Evolutionary conservation across 2,329 filamentous ascomycete species (phyloP), one percentile per base, ranked within the genome.

Genomic region (Nothophoma quercina): DNA sequence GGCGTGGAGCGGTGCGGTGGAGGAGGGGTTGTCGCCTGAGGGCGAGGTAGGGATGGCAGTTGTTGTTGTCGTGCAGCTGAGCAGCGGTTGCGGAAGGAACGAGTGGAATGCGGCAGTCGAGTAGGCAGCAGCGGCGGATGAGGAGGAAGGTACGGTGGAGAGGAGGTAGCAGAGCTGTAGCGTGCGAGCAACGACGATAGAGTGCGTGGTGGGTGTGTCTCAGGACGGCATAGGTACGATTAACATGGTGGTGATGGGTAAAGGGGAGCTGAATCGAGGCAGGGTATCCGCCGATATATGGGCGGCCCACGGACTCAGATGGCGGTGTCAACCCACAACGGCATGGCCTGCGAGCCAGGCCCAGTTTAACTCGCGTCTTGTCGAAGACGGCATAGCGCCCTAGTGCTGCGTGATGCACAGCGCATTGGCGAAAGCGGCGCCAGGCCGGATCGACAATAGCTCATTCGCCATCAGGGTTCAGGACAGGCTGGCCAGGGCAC

Each of bases 151-250:
- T 49, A 51, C 51, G 44, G 39, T 18, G 44, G 15, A 29, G 46
- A 43, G 34, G 39, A 49, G 49, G 55, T 52, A 54, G 61, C 57
- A 62, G 60, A 57, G 67, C 65, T 67, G 60, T 34, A 43, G 32
- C 51, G 58, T 64, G 63, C 64, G 32, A 42, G 59, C 62, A 64
- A 67, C 59, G 61, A 62, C 56, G 60, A 64, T 44, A 50, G 56
- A 39, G 58, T 55, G 50, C 29, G 47, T 47, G 56, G 56, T 59
- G 57, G n/a, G n/a, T n/a, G 33, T 58, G 55, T 63, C 62, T 66
- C 63, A 66, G 60, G 62, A 67, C 63, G 62, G 59, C 63, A 69
- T 70, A 55, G 56, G 60, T 54, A 56, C 47, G 57, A 53, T 55
- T 55, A 57, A 59, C 59, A 58, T 55, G 61, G 60, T 64, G 60